These are phyloP conservation scores for Linnemannia zychae DNA, from an alignment of 192 early-diverging fungal genomes.

Conservation along the genomic window DNA sequence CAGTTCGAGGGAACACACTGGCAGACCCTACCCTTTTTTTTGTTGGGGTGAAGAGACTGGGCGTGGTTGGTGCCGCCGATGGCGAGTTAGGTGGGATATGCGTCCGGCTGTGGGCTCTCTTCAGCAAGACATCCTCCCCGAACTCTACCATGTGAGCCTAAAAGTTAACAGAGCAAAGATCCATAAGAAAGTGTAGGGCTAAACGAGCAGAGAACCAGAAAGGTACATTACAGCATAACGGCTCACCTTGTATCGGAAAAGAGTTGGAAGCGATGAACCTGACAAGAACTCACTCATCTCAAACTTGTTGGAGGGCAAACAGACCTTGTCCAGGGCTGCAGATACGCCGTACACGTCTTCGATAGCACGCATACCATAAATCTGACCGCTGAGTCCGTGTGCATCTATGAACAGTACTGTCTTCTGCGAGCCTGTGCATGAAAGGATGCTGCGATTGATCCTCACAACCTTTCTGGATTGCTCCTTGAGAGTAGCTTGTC, in stretches of 20 bases:
- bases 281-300: constrained; percentile 28
- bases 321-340: constrained; percentile 17
- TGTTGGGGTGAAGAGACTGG: too few relatives aligned
- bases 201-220: constrained; percentile 10
- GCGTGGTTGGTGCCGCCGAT: not conserved
- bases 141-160: constrained; percentile 17
- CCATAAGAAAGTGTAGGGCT: constrained; percentile 5
- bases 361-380: constrained; percentile 25
- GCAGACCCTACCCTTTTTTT: too few relatives aligned
- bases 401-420: constrained; percentile 29
- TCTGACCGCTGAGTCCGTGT: constrained; percentile 18
- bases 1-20: too few relatives aligned
- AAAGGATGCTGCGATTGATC: constrained; percentile 38
- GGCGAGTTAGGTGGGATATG: constrained; percentile 5
- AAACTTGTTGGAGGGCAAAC: constrained; percentile 23
- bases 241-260: constrained; percentile 31
- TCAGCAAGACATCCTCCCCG: constrained; percentile 6
- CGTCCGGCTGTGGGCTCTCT: not conserved
- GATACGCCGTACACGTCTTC: constrained; percentile 26
- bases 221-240: not conserved
- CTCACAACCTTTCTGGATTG: constrained; percentile 31
- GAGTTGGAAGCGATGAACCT: constrained; percentile 6
- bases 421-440: constrained; percentile 10
- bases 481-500: constrained; percentile 6
- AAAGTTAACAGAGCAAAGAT: not conserved